Base-by-base conservation (phyloP, 2,329 filamentous ascomycete genomes). In the Lachnellula suecica region DNA sequence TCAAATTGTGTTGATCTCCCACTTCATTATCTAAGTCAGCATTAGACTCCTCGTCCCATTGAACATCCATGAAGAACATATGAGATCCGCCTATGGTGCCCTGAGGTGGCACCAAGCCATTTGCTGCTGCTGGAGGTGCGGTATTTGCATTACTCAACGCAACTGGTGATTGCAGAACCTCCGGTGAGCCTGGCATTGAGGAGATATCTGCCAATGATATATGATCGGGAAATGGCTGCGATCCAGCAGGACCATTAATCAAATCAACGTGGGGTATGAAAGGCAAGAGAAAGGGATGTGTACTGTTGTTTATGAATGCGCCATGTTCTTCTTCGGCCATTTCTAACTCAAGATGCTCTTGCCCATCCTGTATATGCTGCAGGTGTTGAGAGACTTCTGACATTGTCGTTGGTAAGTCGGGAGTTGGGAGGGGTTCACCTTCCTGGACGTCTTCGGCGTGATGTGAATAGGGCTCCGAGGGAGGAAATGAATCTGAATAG, bases 1-100 rank as follows among this genome's bases (percentile, higher is more conserved):
- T 72, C 31, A 74, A 68, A 59, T 84, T 84, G 49, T 72, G 71
- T 11, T 65, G 62, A 17, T 66, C 63, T 46, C 64, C 61, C 53
- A 67, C 66, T 66, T 63, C 59, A 57, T 41, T 15, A 29, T 52
- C n/a, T n/a, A n/a, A 42, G 63, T 68, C 59, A 68, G 65, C 60
- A 54, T 63, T 56, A 35, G 52, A 56, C 17, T 53, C 56, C 59
- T 61, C 57, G 41, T 47, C 38, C 31, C 37, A 43, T n/a, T 24
- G 15, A 3, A 44, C 9, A 37, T 49, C 48, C 24, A 22, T 44
- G 47, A 44, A 52, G 29, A 34, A 41, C 24, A 49, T 52, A 44
- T 40, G 53, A 52, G 24, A 48, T 52, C 34, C 29, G 37, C 25
- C 22, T 24, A 41, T 38, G 23, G 40, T 45, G 24, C 22, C 27